These are phyloP conservation scores for Chytriomyces sp. DNA, from an alignment of 192 early-diverging fungal genomes.

Conservation along the genomic window DNA sequence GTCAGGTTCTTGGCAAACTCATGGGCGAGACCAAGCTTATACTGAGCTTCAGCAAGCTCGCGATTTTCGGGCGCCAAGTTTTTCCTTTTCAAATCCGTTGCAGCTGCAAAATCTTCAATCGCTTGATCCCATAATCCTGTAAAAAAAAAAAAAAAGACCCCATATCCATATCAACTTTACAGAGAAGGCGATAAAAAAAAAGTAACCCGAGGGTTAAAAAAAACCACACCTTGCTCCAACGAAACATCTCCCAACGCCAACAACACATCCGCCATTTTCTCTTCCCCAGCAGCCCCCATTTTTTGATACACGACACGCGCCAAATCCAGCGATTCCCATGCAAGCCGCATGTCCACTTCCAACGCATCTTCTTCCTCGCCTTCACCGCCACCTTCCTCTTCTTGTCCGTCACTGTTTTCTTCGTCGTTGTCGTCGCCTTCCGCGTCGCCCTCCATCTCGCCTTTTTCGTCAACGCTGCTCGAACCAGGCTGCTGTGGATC, in stretches of 20 bases:
- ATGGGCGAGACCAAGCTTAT: slow-evolving; percentile 70
- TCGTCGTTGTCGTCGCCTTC: slow-evolving; percentile 28
- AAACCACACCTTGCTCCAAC: slow-evolving; percentile 73
- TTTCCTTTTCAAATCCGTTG: slow-evolving; percentile 59
- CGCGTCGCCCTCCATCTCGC: slow-evolving; percentile 30
- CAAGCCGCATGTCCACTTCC: slow-evolving; percentile 64
- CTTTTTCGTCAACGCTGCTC: neutral
- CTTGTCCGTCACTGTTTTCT: slow-evolving; percentile 15
- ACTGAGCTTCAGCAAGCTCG: slow-evolving; percentile 73
- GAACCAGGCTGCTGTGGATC: slow-evolving; percentile 43
- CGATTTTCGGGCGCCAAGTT: slow-evolving; percentile 57
- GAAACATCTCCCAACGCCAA: slow-evolving; percentile 85
- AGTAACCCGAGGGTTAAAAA: neutral
- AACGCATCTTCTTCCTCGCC: slow-evolving; percentile 21
- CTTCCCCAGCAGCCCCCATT: slow-evolving; percentile 32
- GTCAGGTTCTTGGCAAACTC: slow-evolving; percentile 60
- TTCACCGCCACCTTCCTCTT: slow-evolving; percentile 54
- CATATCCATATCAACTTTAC: neutral
- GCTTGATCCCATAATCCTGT: slow-evolving; percentile 74
- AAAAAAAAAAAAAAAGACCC: neutral
- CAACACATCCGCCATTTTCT: slow-evolving; percentile 70
- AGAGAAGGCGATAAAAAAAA: neutral
- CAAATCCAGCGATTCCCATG: slow-evolving; percentile 84
- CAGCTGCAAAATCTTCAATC: slow-evolving; percentile 61
- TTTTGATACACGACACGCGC: slow-evolving; percentile 82